Conservation (phyloP, 768 basidiomycete genomes). For the Rhodocollybia butyracea region DNA sequence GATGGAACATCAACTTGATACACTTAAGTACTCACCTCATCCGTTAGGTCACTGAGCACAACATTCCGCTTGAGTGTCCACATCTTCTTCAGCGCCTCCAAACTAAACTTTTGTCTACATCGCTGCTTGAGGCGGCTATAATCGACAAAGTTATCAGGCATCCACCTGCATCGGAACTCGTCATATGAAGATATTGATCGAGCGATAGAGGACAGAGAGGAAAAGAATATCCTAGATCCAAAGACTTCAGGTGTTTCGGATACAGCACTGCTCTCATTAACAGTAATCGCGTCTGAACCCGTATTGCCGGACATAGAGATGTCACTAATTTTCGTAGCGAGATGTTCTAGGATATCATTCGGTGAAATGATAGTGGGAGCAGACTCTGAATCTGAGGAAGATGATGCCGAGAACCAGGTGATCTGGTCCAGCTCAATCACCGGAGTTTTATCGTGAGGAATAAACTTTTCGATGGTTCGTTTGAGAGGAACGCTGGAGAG, state of each 20-base stretch:
- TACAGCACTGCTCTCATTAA: no score
- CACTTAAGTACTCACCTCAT: slow-evolving; percentile 40
- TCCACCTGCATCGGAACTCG: slow-evolving; percentile 46
- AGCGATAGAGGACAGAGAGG: slow-evolving; percentile 47
- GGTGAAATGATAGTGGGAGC: neutral
- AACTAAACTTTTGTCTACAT: slow-evolving; percentile 52
- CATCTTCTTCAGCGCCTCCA: slow-evolving; percentile 55
- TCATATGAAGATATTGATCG: slow-evolving; percentile 55
- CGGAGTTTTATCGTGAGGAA: neutral
- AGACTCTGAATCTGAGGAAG: neutral
- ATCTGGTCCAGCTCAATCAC: neutral
- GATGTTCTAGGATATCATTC: neutral
- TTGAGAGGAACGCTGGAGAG: slow-evolving; percentile 46
- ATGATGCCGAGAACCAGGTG: neutral
- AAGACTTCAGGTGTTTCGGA: neutral
- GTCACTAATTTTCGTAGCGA: neutral
- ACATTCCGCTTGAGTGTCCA: slow-evolving; percentile 47
- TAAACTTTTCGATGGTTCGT: neutral
- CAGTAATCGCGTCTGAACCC: neutral
- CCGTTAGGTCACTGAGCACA: slow-evolving; percentile 51
- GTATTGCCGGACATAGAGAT: neutral
- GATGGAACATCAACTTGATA: neutral
- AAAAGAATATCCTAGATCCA: slow-evolving; percentile 42
- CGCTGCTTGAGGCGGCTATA: slow-evolving; percentile 54
- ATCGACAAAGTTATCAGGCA: slow-evolving; percentile 46